phyloP scores from a whole-genome alignment of 2,329 filamentous ascomycete genomes.

The Fusarium zealandicum region DNA sequence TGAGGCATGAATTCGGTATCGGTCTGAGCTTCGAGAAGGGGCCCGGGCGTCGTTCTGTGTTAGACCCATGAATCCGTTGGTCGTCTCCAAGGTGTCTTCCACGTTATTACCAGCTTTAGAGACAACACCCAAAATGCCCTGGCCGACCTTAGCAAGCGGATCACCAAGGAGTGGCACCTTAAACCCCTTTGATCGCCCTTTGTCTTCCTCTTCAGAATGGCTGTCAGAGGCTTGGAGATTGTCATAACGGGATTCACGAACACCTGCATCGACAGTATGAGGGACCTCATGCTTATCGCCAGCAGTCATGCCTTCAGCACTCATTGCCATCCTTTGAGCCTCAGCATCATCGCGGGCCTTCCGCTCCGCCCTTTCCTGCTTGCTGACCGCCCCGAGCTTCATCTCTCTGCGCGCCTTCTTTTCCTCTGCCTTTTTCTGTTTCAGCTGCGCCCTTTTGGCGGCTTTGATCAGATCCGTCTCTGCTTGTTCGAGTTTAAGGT shows the following conservation, averaged over 20 bases:
- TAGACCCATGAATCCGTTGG: conserved; percentile 58
- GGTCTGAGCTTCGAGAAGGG: conserved; percentile 38
- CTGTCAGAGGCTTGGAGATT: conserved; percentile 5
- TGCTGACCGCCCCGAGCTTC: conserved; percentile 58
- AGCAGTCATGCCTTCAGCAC: conserved; percentile 56
- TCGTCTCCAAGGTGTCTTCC: conserved; percentile 60
- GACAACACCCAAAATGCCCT: conserved; percentile 57
- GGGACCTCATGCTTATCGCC: conserved; percentile 62
- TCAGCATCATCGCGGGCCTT: conserved; percentile 58
- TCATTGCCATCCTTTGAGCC: conserved; percentile 59
- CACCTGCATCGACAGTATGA: conserved; percentile 56
- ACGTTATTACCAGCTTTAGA: conserved; percentile 57
- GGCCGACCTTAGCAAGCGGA: conserved; percentile 56
- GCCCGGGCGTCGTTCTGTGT: conserved; percentile 1
- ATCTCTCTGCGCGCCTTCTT: conserved; percentile 67
- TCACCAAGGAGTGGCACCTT: conserved; percentile 45
- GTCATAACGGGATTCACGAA: conserved; percentile 49
- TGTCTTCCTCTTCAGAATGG: conserved; percentile 35
- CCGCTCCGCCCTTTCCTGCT: conserved; percentile 57
- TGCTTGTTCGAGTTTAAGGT: conserved; percentile 76
- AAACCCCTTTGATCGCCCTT: conserved; percentile 36
- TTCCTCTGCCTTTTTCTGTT: conserved; percentile 68
- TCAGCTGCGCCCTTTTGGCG: conserved; percentile 81
- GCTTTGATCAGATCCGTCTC: conserved; percentile 84
- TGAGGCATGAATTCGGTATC: conserved; percentile 38